Evolutionary conservation across 176 grass and related monocot genomes (phyloP).

Genomic region (Pontederia crassipes): DNA sequence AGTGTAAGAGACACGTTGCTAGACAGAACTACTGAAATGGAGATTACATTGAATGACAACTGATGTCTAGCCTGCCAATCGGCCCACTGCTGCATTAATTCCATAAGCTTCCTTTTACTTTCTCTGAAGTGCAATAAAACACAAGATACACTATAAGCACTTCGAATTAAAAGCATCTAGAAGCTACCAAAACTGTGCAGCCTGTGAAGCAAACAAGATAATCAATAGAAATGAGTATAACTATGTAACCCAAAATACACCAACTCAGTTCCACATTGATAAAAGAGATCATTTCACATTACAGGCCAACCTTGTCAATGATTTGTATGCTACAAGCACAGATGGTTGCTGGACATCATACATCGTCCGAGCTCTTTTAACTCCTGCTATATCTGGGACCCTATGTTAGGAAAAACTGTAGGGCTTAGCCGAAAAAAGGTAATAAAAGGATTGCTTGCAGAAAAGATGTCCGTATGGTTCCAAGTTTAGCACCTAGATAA

Average conservation of each 20-base stretch:
- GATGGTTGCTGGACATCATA: conserved; percentile 49
- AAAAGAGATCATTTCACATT: neutral
- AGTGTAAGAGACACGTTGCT: too few relatives aligned
- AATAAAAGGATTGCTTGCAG: neutral
- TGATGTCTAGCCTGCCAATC: conserved; percentile 58
- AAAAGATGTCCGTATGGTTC: neutral
- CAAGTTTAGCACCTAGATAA: conserved; percentile 6
- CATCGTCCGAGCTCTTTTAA: conserved; percentile 56
- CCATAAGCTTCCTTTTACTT: conserved; percentile 77
- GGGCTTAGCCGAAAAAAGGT: neutral
- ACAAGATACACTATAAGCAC: conserved; percentile 8
- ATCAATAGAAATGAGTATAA: neutral
- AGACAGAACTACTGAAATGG: neutral
- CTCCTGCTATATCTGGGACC: conserved; percentile 53
- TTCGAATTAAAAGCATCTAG: conserved; percentile 11
- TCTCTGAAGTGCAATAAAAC: conserved; percentile 36
- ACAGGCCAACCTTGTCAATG: conserved; percentile 36
- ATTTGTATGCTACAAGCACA: conserved; percentile 49
- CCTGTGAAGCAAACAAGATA: conserved; percentile 4
- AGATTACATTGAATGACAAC: conserved; percentile 19
- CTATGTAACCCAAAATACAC: neutral
- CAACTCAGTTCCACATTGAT: neutral
- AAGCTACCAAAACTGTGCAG: neutral
- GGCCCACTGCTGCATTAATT: conserved; percentile 78
- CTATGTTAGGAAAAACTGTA: conserved; percentile 49